A percentile compares a stretch with the other conserved stretches of the same genome.
These are phyloP conservation scores for Acidomyces sp. DNA, from an alignment of 495 filamentous ascomycete genomes.

Conservation along the genomic window DNA sequence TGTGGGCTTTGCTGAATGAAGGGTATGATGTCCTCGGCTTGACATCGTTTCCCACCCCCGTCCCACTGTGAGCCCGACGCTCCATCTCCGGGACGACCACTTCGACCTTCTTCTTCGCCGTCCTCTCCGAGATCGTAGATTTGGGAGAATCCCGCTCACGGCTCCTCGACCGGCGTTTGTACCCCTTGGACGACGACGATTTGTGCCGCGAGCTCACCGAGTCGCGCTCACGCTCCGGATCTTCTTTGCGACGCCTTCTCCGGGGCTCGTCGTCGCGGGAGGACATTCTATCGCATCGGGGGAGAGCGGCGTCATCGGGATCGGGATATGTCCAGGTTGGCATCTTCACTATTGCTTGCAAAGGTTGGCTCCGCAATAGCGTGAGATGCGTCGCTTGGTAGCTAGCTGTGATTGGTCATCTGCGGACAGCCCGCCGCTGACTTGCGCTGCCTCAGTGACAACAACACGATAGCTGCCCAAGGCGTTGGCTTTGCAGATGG, in stretches of 20 bases:
- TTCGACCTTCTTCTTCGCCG: slow-evolving; percentile 15
- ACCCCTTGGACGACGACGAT: slow-evolving; percentile 1
- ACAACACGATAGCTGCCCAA: background rate
- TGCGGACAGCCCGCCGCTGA: background rate
- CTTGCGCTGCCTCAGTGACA: background rate
- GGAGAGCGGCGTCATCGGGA: slow-evolving; percentile 1
- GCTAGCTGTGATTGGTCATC: background rate
- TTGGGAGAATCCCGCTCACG: slow-evolving; percentile 5
- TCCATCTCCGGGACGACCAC: slow-evolving; percentile 32
- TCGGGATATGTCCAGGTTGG: slow-evolving; percentile 5
- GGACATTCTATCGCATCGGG: slow-evolving; percentile 2
- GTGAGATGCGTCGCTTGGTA: background rate
- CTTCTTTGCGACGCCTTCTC: slow-evolving; percentile 11
- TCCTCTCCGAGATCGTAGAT: background rate
- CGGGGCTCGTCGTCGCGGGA: slow-evolving; percentile 4
- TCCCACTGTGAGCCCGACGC: slow-evolving; percentile 24
- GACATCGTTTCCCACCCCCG: slow-evolving; percentile 34
- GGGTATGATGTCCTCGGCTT: slow-evolving; percentile 60
- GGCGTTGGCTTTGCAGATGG: background rate
- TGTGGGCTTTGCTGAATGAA: slow-evolving; percentile 75
- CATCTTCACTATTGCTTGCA: background rate
- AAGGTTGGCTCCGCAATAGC: background rate
- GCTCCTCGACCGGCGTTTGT: slow-evolving; percentile 5
- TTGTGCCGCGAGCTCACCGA: slow-evolving; percentile 4
- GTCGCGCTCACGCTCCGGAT: slow-evolving; percentile 13